These are phyloP conservation scores for Sclerotinia glacialis DNA, from an alignment of 2,329 filamentous ascomycete species.

Conservation along the genomic window DNA sequence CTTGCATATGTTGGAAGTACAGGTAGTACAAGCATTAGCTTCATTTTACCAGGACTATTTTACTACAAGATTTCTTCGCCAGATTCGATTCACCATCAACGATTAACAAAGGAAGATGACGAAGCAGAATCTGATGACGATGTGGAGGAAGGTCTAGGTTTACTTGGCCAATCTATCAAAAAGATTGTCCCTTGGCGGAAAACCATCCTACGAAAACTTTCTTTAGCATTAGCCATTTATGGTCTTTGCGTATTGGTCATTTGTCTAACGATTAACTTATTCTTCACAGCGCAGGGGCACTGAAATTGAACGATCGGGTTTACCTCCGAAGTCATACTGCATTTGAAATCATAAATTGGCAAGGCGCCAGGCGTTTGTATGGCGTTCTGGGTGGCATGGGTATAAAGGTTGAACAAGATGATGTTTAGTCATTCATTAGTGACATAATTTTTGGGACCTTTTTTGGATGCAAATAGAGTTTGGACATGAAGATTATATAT, in stretches of 20 bases:
- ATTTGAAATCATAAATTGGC: slow-evolving; percentile 15
- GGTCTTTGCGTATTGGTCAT: slow-evolving; percentile 85
- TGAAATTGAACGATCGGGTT: slow-evolving; percentile 39
- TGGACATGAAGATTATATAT: slow-evolving; percentile 9
- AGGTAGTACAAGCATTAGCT: slow-evolving; percentile 91
- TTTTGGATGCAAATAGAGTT: slow-evolving; percentile 1
- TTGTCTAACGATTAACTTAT: slow-evolving; percentile 75
- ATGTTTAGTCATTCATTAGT: slow-evolving; percentile 3
- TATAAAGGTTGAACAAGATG: background rate
- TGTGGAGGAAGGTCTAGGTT: slow-evolving; percentile 45
- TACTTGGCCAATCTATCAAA: slow-evolving; percentile 14
- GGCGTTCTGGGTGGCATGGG: background rate
- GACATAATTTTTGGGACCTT: background rate
- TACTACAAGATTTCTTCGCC: slow-evolving; percentile 98
- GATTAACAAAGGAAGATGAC: slow-evolving; percentile 86
- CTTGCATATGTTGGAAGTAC: slow-evolving; percentile 94
- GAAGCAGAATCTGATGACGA: slow-evolving; percentile 61
- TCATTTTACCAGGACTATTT: slow-evolving; percentile 92
- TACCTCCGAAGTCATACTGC: background rate
- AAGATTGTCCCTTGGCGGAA: slow-evolving; percentile 45
- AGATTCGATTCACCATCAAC: slow-evolving; percentile 80
- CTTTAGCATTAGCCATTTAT: slow-evolving; percentile 76
- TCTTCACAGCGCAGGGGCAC: slow-evolving; percentile 64
- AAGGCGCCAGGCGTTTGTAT: slow-evolving; percentile 7
- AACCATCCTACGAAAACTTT: slow-evolving; percentile 65